Base-by-base conservation (phyloP, 768 basidiomycete genomes). In the Macrocybe gigantea region DNA sequence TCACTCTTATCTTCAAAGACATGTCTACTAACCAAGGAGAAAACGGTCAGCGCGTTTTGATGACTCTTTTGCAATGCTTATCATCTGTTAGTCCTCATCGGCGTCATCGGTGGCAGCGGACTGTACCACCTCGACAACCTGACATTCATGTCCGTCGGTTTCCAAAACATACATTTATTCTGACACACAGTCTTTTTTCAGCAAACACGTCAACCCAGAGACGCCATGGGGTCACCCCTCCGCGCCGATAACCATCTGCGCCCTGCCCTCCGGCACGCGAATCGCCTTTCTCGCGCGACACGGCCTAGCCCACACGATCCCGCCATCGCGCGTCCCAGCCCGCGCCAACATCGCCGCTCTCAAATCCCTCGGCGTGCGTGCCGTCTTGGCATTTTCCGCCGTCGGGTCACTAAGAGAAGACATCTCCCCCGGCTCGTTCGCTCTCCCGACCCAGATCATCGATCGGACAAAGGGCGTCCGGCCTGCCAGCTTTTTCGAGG, bases 211-310 rank as follows among this genome's bases (percentile, higher is more conserved):
- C 41, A 85, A 89, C 61, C 83, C 88, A 31, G 77, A 87, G 58
- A 96, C 93, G 91, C 95, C 95, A 7, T 98, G 93, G 93, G 95
- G 95, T 15, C 72, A 77, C 57, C 90, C 95, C 2, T 88, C 85
- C 33, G 88, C 93, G 0, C 93, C 93, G 0, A 93, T 98, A 54
- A 83, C 85, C n/a, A 94, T 99, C 63, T 83, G 83, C 13, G 66
- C 83, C n/a, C 81, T 96, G 14, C 88, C 91, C 1, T 85, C 88
- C 0, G 90, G 92, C 36, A 72, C 78, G 0, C 75, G 73, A 40
- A 69, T 97, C 53, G 95, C 95, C 44, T 99, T 98, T 73, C 67
- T 97, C 44, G 85, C 95, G 0, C 83, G 95, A 7, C 96, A 98
- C 62, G 94, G 94, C 10, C 60, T 64, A n/a, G 77, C 80, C 7